Base-by-base conservation (phyloP, 139 green algal species). In the Chlorella vulgaris region DNA sequence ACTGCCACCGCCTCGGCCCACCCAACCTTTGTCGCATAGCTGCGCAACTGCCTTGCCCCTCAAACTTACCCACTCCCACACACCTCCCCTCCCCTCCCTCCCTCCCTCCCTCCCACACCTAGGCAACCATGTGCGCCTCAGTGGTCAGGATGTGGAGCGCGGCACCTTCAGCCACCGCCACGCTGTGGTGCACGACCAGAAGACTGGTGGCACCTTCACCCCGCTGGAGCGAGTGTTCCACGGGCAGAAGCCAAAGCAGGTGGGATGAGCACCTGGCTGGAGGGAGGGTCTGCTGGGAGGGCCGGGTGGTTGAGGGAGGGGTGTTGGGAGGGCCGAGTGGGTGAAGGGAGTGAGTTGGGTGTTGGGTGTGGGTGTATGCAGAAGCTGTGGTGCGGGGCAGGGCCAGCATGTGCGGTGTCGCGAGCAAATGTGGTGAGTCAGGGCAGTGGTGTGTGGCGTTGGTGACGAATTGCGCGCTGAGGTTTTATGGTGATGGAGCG, bases 161-260 rank as follows among this genome's bases (percentile, higher is more conserved):
- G 96, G 96, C 51, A 99, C 96, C 22, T 99, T 99, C 89, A 94
- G 82, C 62, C 96, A 99, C 90, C 90, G 95, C 61, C 96, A 99
- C 85, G 88, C 94, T 0, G 86, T 98, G 40, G 62, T 99, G 63
- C 92, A 98, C 31, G 62, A 69, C 62, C 85, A 91, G 77, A 87
- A 90, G 68, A 94, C 77, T 3, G 93, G 91, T 1, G 79, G 86
- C 47, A 91, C 89, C 71, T 98, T 97, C 87, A 89, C 88, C 31
- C 94, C 97, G 1, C 85, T 99, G 68, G 80, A 83, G 26, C 85
- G 98, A 61, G 88, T 99, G 28, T 95, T 92, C 88, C 58, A 84
- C 5, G 91, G 91, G n/a, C 93, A 98, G 87, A 66, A 86, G 42
- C 74, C 83, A 7, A 80, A 90, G 62, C 88, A 92, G 85, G 96